Evolutionary conservation across 805 yeast genomes (phyloP), one percentile per base, ranked within the genome.

Genomic region (Saturnispora serradocipensis): DNA sequence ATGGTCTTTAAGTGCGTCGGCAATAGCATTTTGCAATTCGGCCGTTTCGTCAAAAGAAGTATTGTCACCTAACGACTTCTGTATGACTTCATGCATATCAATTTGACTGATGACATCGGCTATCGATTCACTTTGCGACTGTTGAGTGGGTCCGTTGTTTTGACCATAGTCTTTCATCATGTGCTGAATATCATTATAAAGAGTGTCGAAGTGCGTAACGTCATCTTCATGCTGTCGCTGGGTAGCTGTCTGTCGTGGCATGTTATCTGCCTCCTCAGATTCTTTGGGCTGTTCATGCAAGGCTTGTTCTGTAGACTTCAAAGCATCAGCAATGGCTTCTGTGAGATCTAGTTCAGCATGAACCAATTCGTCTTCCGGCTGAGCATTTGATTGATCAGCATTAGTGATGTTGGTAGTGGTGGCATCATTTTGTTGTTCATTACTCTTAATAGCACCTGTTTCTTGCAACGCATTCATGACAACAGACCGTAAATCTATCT

Each of bases 21-120:
- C 60, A 45, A 64, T 64, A 11, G 64, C 67, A 22, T 54, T 58
- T 46, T 56, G 58, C 30, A 64, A 53, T 48, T 63, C 66, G 11
- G 53, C 47, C 2, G 54, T 52, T 27, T 50, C 60, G 27, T 52
- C 51, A 38, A 57, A 48, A 4, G 57, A 56, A 15, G 36, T 42
- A n/a, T 49, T 35, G 36, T 52, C 58, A 15, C 54, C 46, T 25
- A 61, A 52, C 5, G 62, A 62, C 30, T 53, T 53, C 13, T 53
- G 50, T 38, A 61, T 46, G 11, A 56, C 61, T 46, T 59, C 55
- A 25, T 54, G 51, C 13, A 51, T 39, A 45, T 55, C 55, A 28
- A 53, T 54, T 36, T 46, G 52, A 22, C 47, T 51, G 38, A 52
- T 54, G 22, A 54, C 58, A 10, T 46, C 52, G 2, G 44, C 51